Evolutionary conservation across 2,329 filamentous ascomycete genomes (phyloP), one percentile per base, ranked within the genome.

Genomic region (Colletotrichum truncatum): DNA sequence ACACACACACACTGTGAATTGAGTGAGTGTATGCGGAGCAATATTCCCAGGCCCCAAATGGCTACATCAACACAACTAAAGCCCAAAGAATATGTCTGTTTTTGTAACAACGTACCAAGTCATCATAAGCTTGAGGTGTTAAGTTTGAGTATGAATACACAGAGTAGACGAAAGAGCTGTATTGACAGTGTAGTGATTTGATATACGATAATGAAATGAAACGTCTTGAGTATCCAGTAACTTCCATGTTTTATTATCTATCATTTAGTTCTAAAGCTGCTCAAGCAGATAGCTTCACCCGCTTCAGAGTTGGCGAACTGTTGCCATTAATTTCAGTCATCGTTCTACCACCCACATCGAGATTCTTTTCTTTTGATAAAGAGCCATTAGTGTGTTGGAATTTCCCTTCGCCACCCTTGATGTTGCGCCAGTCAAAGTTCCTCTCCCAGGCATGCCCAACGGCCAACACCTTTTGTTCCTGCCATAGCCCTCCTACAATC

Each of bases 401-500:
- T 18, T n/a, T 8, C n/a, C 21, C 43, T 11, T 25, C 11, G 18
- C 8, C 30, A 9, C 8, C 12, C 25, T 46, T 54, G 25, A 16
- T 9, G 3, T 38, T 63, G 64, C 74, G 78, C 84, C 83, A 86
- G 54, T 84, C 76, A 68, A 80, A 80, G 1, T 65, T 72, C 38
- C 69, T 72, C 71, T 85, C 83, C 80, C 82, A 85, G 10, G 81
- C 82, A 14, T 65, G 38, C 11, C 61, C 61, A 11, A 79, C 77
- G 21, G 73, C 71, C 3, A 83, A 73, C 6, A 86, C 74, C 53
- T 74, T 79, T 61, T 80, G 76, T 66, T 87, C 85, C n/a, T 79
- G 77, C 80, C 83, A 86, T 67, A 81, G 75, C 4, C 77, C 82
- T 1, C 84, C 85, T 11, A 88, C 81, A 49, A 88, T 79, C 69